A percentile compares a stretch with the other conserved stretches of the same genome.
Conservation (phyloP, 1,139 yeast species). For the Candida dubliniensis region DNA sequence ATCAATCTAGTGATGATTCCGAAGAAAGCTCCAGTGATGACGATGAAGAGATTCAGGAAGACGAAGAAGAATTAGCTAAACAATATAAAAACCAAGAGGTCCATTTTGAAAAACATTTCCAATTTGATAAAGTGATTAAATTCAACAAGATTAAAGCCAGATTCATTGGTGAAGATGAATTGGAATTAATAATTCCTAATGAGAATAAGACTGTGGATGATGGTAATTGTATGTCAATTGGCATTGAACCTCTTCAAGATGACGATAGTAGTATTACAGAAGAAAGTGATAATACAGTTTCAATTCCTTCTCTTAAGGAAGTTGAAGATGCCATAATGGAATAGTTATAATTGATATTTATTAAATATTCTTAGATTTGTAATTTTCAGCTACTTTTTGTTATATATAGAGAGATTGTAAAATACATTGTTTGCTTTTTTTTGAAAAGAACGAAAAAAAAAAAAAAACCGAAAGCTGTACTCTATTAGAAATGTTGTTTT, state of each 20-base stretch:
- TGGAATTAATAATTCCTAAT: slow-evolving; percentile 46
- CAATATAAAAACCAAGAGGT: slow-evolving; percentile 44
- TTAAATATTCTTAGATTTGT: neutral
- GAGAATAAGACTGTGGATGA: slow-evolving; percentile 27
- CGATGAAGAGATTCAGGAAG: slow-evolving; percentile 45
- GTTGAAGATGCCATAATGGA: slow-evolving; percentile 18
- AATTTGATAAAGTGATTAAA: slow-evolving; percentile 43
- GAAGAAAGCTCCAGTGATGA: slow-evolving; percentile 21
- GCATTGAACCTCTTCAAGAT: slow-evolving; percentile 22
- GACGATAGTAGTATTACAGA: slow-evolving; percentile 21
- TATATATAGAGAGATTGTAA: neutral
- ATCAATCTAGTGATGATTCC: slow-evolving; percentile 11
- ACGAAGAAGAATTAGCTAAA: slow-evolving; percentile 38
- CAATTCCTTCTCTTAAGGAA: slow-evolving; percentile 13
- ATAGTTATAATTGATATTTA: slow-evolving; percentile 4
- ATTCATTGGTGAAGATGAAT: slow-evolving; percentile 40
- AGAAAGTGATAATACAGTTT: slow-evolving; percentile 18
- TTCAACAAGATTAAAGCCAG: slow-evolving; percentile 41
- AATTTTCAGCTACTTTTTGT: neutral
- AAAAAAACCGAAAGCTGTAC: too few species aligned
- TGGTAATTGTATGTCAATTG: slow-evolving; percentile 27
- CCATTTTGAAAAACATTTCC: slow-evolving; percentile 46
- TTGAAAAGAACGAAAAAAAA: too few species aligned
- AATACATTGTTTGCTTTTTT: neutral
- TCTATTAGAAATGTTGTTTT: too few species aligned